Evolutionary conservation across 768 basidiomycete species (phyloP), one percentile per base, ranked within the genome.

Genomic region (Phanerochaete sordida): DNA sequence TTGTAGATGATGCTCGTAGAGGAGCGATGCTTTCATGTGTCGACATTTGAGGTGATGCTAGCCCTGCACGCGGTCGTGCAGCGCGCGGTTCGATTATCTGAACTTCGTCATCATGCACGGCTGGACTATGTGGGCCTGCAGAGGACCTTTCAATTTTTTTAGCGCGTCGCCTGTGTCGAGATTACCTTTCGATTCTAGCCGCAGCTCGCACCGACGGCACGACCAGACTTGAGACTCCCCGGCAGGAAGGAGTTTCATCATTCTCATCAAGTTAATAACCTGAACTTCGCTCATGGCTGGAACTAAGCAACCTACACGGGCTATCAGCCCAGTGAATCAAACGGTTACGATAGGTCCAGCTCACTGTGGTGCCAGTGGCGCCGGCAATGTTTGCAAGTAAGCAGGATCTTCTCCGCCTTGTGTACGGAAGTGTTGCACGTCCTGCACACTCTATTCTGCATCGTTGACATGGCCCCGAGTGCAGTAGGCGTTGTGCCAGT

Each of bases 301-400:
- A 8, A 24, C 39, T 1, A 54, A 19, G 28, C 33, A 54, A 12
- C 35, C 53, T 54, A 6, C 3, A 27, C 1, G 24, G 24, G 21
- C 24, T n/a, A n/a, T 16, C 47, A 24, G 5, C 12, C 47, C 5
- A 11, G 3, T 33, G 9, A 12, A 53, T 7, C 35, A 30, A 7
- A 7, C 19, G 19, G 30, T 39, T 3, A 53, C 21, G 4, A 39
- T 1, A n/a, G 23, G 21, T 7, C 15, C 6, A 6, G 47, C 56
- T 28, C 27, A 57, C 56, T 31, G 27, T 57, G 56, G 21, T 57
- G 56, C 56, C 56, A 57, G 28, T 46, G 44, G 19, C 56, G 44
- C 15, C 47, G 30, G 44, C 56, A 57, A 13, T 45, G 15, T 21
- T 43, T 21, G 44, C 56, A 57, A 8, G 56, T 57, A 6, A 57